Base-by-base conservation (phyloP, 2,329 filamentous ascomycete species). In the Dactylellina drechsleri region DNA sequence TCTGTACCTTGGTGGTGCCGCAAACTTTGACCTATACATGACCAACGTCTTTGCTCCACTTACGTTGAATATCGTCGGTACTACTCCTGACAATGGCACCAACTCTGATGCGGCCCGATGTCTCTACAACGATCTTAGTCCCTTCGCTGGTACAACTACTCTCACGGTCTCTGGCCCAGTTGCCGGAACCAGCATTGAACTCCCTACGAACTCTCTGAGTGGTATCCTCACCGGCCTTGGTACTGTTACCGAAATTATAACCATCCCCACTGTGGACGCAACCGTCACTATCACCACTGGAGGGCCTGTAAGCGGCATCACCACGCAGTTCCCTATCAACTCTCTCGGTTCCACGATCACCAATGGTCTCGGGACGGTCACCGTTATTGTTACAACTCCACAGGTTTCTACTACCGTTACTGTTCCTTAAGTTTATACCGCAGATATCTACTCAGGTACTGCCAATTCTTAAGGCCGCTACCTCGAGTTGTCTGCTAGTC, bases 71-170 rank as follows among this genome's bases (percentile, higher is more conserved):
- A 13, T 18, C 6, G 47, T 52, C n/a, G 47, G 16, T 18, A 4
- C 2, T 13, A 23, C 16, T 2, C 47, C 47, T 18, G 20, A 23
- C 20, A 23, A 23, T 23, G 47, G n/a, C 18, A 20, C 47, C 16
- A 52, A 52, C 20, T 18, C 47, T 13, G 47, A 52, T 52, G 47
- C 15, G 12, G 47, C 47, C 12, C 47, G 47, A 18, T 52, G 47
- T 23, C 12, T 23, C 10, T 52, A 52, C 16, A 52, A 52, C 18
- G 43, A 47, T 47, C 15, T 15, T n/a, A 47, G 15, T 6, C 43
- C 43, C 1, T n/a, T 18, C 43, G 3, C 13, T 6, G 13, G 8
- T 8, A 47, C 43, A n/a, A n/a, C 13, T 47, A 47, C 43, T 15
- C 13, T 47, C 16, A 47, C 43, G 15, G 13, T 12, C 5, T 15